phyloP scores from a whole-genome alignment of 805 yeast genomes.

The Maudiozyma pseudohumilis region DNA sequence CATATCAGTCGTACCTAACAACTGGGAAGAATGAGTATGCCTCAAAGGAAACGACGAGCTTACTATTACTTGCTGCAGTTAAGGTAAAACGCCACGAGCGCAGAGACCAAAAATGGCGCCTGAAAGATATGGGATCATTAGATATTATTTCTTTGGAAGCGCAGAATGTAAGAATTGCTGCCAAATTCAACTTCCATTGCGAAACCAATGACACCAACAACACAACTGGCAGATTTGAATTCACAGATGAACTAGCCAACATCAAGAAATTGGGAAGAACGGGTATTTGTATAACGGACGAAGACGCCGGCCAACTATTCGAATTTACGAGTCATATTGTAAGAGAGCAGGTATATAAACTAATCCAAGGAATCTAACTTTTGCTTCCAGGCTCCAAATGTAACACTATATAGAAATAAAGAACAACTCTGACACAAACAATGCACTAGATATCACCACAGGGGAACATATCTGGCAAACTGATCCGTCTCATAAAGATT shows the following conservation, averaged over 20 bases:
- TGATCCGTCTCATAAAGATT: too few relatives aligned
- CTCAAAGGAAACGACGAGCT: background rate
- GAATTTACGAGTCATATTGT: conserved; percentile 20
- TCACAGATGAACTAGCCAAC: conserved; percentile 9
- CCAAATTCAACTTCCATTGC: conserved; percentile 11
- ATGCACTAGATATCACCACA: background rate
- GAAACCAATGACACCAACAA: background rate
- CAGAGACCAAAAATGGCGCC: conserved; percentile 16
- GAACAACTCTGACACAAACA: too few relatives aligned
- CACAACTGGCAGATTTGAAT: too few relatives aligned
- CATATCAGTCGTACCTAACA: conserved; percentile 5
- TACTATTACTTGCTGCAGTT: conserved; percentile 15
- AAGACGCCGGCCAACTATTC: conserved; percentile 12
- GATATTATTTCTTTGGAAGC: conserved; percentile 18
- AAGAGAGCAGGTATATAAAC: conserved; percentile 19
- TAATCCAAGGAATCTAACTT: conserved; percentile 5
- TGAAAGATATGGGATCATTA: conserved; percentile 10
- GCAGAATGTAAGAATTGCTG: conserved; percentile 10
- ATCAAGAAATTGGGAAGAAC: conserved; percentile 24
- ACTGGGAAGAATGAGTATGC: background rate
- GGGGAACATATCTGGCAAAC: background rate
- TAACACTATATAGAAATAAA: background rate
- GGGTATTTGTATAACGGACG: conserved; percentile 16
- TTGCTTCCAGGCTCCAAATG: background rate
- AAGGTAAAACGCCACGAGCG: conserved; percentile 18